These are phyloP conservation scores for Sphaerostilbella broomeana DNA, from an alignment of 2,329 filamentous ascomycete species.

Conservation along the genomic window DNA sequence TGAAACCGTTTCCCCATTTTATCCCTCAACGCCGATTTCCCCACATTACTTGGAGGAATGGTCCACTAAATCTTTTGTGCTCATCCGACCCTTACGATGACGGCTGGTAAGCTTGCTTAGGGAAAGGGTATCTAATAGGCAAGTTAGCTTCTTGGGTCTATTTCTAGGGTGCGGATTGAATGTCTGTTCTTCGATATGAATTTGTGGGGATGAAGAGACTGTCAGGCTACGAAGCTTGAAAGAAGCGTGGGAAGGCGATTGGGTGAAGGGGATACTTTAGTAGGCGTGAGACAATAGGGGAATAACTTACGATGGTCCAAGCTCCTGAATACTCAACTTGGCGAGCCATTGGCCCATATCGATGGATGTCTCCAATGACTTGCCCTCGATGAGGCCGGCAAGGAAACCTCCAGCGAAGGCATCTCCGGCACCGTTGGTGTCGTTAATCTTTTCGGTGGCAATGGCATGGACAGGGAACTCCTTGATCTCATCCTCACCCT, in stretches of 20 bases:
- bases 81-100: constrained; percentile 28
- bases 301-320: constrained; percentile 82
- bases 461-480: constrained; percentile 79
- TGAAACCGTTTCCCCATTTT: constrained; percentile 42
- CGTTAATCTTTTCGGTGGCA: constrained; percentile 70
- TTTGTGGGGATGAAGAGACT: too few relatives aligned
- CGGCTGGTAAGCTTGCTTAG: constrained; percentile 67
- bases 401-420: constrained; percentile 93
- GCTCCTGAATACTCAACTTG: constrained; percentile 85
- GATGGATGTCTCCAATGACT: constrained; percentile 68
- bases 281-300: background rate
- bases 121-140: constrained; percentile 63
- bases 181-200: too few relatives aligned
- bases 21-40: constrained; percentile 37
- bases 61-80: constrained; percentile 21
- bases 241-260: too few relatives aligned
- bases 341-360: constrained; percentile 98
- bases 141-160: constrained; percentile 4
- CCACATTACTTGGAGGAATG: constrained; percentile 15
- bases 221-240: too few relatives aligned
- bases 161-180: too few relatives aligned
- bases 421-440: constrained; percentile 95
- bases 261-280: background rate
- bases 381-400: constrained; percentile 81
- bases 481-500: constrained; percentile 63